Evolutionary conservation across 108 stramenopile genomes (phyloP).

Genomic region (Fragilariopsis cylindrus): DNA sequence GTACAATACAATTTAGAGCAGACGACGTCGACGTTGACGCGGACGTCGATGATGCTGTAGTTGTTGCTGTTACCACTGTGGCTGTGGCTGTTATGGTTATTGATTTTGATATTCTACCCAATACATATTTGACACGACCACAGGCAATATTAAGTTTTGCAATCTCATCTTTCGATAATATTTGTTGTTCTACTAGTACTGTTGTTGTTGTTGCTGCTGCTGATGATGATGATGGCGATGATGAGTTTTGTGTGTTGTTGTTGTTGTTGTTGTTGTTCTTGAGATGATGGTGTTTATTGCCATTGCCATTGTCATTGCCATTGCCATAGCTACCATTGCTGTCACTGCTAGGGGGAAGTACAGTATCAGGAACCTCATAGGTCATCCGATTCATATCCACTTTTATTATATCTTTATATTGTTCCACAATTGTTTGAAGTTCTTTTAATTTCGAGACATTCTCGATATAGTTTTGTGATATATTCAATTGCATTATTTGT

Average conservation of each 20-base stretch:
- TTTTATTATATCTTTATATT: too few relatives aligned
- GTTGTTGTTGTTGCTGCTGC: not conserved
- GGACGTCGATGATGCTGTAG: not conserved
- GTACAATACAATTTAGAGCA: not conserved
- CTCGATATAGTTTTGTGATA: slow-evolving; percentile 6
- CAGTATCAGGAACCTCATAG: not conserved
- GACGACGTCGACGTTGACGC: not conserved
- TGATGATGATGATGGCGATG: not conserved
- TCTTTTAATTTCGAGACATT: not conserved
- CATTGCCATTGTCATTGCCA: too few relatives aligned
- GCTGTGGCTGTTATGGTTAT: not conserved
- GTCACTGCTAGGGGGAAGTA: not conserved
- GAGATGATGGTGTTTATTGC: too few relatives aligned
- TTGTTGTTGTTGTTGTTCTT: not conserved
- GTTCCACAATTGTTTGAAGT: not conserved
- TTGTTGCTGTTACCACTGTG: not conserved
- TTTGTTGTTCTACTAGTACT: not conserved
- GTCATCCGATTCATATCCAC: slow-evolving; percentile 2
- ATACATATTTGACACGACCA: slow-evolving; percentile 3
- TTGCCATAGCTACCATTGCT: too few relatives aligned
- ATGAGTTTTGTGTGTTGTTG: not conserved
- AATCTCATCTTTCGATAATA: not conserved
- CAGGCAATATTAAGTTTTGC: slow-evolving; percentile 8
- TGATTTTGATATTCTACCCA: not conserved
- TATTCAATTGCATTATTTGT: not conserved